Conservation (phyloP, 2,329 filamentous ascomycete species). For the Incumbomyces delicatus region DNA sequence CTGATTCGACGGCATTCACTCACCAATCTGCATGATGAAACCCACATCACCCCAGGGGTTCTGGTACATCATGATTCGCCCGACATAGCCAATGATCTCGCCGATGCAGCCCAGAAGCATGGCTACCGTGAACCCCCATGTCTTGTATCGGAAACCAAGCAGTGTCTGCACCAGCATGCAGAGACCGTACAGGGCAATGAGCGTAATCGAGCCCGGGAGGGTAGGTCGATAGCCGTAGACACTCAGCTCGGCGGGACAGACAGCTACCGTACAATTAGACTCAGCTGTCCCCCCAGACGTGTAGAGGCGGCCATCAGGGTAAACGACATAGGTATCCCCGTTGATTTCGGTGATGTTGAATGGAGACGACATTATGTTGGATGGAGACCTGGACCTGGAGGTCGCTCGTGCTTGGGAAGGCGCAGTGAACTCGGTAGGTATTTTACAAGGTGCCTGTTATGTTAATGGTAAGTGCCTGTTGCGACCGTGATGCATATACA, state of each 20-base stretch:
- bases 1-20: slow-evolving; percentile 14
- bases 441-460: background rate
- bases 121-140: slow-evolving; percentile 34
- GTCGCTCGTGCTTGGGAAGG: background rate
- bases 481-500: background rate
- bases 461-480: background rate
- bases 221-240: slow-evolving; percentile 38
- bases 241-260: slow-evolving; percentile 30
- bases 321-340: background rate
- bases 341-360: slow-evolving; percentile 1
- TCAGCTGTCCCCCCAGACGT: slow-evolving; percentile 8
- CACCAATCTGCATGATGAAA: slow-evolving; percentile 58
- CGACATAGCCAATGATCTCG: slow-evolving; percentile 55
- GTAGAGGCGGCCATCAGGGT: slow-evolving; percentile 12
- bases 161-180: slow-evolving; percentile 29
- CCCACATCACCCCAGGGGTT: slow-evolving; percentile 50
- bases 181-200: slow-evolving; percentile 35
- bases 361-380: background rate
- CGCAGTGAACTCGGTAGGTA: background rate
- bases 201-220: slow-evolving; percentile 31
- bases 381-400: background rate
- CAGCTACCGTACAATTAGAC: slow-evolving; percentile 17
- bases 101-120: slow-evolving; percentile 48
- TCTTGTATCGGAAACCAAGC: slow-evolving; percentile 30
- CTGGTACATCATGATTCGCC: slow-evolving; percentile 46